phyloP scores from a whole-genome alignment of 257 asterid species.

The Lavandula angustifolia region DNA sequence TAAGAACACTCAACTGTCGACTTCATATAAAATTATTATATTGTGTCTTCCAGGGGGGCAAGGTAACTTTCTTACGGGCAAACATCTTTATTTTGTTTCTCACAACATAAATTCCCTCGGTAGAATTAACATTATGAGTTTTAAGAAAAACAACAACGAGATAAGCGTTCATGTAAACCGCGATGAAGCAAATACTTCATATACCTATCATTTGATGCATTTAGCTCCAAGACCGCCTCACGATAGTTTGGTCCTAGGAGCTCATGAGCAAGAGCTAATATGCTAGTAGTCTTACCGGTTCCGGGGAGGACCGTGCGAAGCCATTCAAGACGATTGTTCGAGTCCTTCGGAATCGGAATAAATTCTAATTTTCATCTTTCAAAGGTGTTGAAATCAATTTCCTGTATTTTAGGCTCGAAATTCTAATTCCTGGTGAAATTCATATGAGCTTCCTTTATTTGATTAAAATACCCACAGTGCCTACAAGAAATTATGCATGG shows the following conservation, averaged over 20 bases:
- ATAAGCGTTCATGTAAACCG: neutral
- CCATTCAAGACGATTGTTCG: slow-evolving; percentile 17
- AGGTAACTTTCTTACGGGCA: slow-evolving; percentile 91
- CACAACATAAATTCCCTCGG: slow-evolving; percentile 94
- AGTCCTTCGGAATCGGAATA: too few species aligned
- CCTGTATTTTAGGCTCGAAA: neutral
- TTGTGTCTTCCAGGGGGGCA: slow-evolving; percentile 95
- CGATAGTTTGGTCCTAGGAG: slow-evolving; percentile 86
- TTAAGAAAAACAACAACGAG: slow-evolving; percentile 14
- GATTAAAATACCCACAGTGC: neutral
- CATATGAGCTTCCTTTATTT: neutral
- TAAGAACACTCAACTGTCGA: slow-evolving; percentile 75
- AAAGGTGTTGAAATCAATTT: slow-evolving; percentile 5
- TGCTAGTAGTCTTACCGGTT: slow-evolving; percentile 95
- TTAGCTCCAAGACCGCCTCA: slow-evolving; percentile 90
- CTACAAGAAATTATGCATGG: neutral
- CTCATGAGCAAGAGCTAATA: slow-evolving; percentile 93
- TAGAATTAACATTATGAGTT: slow-evolving; percentile 22
- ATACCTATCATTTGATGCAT: slow-evolving; percentile 96
- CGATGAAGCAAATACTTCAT: slow-evolving; percentile 6
- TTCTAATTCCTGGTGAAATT: neutral
- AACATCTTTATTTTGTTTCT: slow-evolving; percentile 98
- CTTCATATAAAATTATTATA: slow-evolving; percentile 85
- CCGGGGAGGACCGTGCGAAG: slow-evolving; percentile 90
- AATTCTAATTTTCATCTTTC: neutral